Evolutionary conservation across 352 stramenopile genomes (phyloP).

Genomic region (Phytophthora aleatoria): DNA sequence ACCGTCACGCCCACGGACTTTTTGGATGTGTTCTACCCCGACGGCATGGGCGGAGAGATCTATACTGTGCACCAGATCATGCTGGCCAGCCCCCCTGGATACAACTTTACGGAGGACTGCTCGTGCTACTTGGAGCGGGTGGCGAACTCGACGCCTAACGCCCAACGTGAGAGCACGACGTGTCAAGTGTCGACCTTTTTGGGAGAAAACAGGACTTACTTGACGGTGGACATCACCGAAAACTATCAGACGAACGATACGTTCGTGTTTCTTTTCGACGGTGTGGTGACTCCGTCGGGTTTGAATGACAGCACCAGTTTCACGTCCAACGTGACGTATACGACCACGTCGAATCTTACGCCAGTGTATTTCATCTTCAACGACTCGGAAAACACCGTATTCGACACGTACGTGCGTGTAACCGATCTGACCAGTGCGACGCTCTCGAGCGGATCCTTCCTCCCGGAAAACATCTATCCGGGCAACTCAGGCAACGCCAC

Average conservation of each 20-base stretch:
- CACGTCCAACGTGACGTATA: slow-evolving; percentile 50
- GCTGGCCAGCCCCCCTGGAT: slow-evolving; percentile 67
- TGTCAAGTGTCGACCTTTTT: slow-evolving; percentile 57
- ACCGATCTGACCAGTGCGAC: slow-evolving; percentile 45
- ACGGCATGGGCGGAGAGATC: slow-evolving; percentile 46
- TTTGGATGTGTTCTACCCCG: slow-evolving; percentile 61
- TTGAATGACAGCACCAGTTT: slow-evolving; percentile 40
- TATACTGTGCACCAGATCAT: slow-evolving; percentile 80
- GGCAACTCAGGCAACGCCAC: slow-evolving; percentile 80
- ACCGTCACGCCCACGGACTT: slow-evolving; percentile 75
- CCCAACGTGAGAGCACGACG: slow-evolving; percentile 31
- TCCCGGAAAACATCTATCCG: slow-evolving; percentile 86
- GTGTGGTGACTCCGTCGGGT: slow-evolving; percentile 64
- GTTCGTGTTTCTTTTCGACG: slow-evolving; percentile 72
- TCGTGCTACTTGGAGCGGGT: slow-evolving; percentile 49
- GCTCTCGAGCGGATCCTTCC: slow-evolving; percentile 75
- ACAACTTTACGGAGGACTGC: slow-evolving; percentile 56
- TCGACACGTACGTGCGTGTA: slow-evolving; percentile 71
- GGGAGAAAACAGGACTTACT: slow-evolving; percentile 53
- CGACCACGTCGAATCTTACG: slow-evolving; percentile 53
- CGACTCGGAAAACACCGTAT: slow-evolving; percentile 67
- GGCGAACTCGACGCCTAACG: slow-evolving; percentile 21
- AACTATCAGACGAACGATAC: slow-evolving; percentile 58
- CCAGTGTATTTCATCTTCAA: slow-evolving; percentile 83
- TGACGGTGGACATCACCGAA: slow-evolving; percentile 68